Conservation (phyloP, 2,329 filamentous ascomycete genomes). For the Alternaria infectoria region DNA sequence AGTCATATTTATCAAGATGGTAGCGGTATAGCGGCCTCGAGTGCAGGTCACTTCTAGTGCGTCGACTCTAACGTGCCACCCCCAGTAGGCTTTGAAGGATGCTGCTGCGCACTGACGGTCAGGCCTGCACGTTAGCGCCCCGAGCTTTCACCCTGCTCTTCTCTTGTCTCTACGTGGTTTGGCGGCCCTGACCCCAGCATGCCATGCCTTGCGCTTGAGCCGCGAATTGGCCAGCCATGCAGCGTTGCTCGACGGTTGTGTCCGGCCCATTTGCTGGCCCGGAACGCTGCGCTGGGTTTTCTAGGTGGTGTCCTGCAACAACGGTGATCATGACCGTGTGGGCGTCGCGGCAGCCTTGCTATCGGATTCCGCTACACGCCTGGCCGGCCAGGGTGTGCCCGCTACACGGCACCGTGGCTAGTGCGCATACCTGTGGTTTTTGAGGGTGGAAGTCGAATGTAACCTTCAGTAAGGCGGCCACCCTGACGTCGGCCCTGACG, state of each 20-base stretch:
- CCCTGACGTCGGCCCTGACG: conserved; percentile 6
- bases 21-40: conserved; percentile 20
- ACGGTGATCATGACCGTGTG: conserved; percentile 21
- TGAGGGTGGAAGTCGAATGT: not conserved
- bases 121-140: conserved; percentile 34
- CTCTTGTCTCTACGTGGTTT: conserved; percentile 20
- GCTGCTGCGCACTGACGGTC: conserved; percentile 29
- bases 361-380: not conserved
- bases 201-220: conserved; percentile 40
- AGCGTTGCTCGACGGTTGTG: conserved; percentile 38
- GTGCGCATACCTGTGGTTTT: not conserved
- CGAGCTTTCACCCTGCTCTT: conserved; percentile 32
- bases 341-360: conserved; percentile 12
- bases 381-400: not conserved
- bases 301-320: conserved; percentile 14
- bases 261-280: conserved; percentile 45
- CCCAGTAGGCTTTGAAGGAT: conserved; percentile 35
- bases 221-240: conserved; percentile 34
- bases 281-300: conserved; percentile 41
- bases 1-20: conserved; percentile 32
- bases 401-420: not conserved
- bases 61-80: conserved; percentile 39
- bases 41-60: conserved; percentile 36
- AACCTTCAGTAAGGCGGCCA: conserved; percentile 6
- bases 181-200: conserved; percentile 25